Conservation (phyloP, 345 rosid species). For the Salix viminalis region DNA sequence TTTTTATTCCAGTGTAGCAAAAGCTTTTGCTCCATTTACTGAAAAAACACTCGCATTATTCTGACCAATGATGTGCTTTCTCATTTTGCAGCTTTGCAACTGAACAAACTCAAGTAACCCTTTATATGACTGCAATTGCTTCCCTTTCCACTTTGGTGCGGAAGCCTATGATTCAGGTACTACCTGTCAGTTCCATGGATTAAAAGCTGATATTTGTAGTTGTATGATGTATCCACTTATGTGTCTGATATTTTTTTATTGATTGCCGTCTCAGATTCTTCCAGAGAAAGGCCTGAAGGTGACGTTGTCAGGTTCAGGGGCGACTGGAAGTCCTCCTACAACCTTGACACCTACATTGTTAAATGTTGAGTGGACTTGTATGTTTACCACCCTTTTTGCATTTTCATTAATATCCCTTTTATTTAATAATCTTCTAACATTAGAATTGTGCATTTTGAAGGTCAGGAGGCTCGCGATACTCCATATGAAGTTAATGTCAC, state of each 20-base stretch:
- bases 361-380: slow-evolving; percentile 85
- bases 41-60: not conserved
- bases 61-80: not conserved
- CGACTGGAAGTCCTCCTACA: slow-evolving; percentile 65
- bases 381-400: slow-evolving; percentile 4
- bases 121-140: slow-evolving; percentile 86
- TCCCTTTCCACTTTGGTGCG: slow-evolving; percentile 60
- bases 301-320: slow-evolving; percentile 60
- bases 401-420: slow-evolving; percentile 9
- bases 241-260: not conserved
- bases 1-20: not conserved
- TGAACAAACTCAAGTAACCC: slow-evolving; percentile 68
- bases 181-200: not conserved
- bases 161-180: slow-evolving; percentile 64
- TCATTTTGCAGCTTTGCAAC: slow-evolving; percentile 58
- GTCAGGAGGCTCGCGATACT: slow-evolving; percentile 46
- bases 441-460: slow-evolving; percentile 35
- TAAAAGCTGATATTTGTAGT: slow-evolving; percentile 1
- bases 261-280: slow-evolving; percentile 42
- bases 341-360: slow-evolving; percentile 79
- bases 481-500: slow-evolving; percentile 78
- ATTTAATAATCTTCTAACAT: slow-evolving; percentile 14
- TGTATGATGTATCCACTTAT: slow-evolving; percentile 1
- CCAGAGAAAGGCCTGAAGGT: slow-evolving; percentile 72
- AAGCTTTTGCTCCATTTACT: slow-evolving; percentile 5